These are phyloP conservation scores for Coemansia sp. DNA, from an alignment of 192 early-diverging fungal species.

Conservation along the genomic window DNA sequence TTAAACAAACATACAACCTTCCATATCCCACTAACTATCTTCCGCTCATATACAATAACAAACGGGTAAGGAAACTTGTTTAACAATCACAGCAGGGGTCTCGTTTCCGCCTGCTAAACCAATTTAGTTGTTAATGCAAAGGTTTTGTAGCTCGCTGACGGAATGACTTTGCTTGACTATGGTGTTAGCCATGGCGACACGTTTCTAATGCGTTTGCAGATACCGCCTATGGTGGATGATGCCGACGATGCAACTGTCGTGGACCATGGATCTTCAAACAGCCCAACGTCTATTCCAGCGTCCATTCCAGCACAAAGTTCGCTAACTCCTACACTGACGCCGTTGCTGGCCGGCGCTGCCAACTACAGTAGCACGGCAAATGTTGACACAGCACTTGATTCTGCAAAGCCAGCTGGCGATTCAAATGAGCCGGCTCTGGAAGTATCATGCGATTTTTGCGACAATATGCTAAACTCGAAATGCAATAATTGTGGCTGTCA, in stretches of 20 bases:
- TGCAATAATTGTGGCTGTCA: conserved; percentile 59
- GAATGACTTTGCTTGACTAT: conserved; percentile 49
- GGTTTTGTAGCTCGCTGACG: conserved; percentile 33
- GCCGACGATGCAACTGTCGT: background rate
- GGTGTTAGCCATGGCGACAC: conserved; percentile 31
- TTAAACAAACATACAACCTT: background rate
- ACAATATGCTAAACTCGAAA: conserved; percentile 14
- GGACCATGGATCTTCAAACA: background rate
- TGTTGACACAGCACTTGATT: background rate
- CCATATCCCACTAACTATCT: background rate
- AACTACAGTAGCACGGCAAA: background rate
- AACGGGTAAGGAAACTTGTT: background rate
- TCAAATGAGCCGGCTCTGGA: conserved; percentile 25
- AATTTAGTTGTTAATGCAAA: background rate
- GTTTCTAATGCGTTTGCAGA: conserved; percentile 18
- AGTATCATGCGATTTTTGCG: conserved; percentile 38
- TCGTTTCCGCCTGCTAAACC: background rate
- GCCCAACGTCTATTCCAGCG: background rate
- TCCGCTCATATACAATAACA: conserved; percentile 1
- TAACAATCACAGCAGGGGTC: background rate
- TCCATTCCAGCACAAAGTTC: background rate
- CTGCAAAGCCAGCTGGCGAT: background rate
- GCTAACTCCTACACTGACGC: background rate
- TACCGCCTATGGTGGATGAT: background rate
- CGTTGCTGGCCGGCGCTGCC: conserved; percentile 3